Conservation (phyloP, 2,329 filamentous ascomycete species). For the Penicillium occitanis region DNA sequence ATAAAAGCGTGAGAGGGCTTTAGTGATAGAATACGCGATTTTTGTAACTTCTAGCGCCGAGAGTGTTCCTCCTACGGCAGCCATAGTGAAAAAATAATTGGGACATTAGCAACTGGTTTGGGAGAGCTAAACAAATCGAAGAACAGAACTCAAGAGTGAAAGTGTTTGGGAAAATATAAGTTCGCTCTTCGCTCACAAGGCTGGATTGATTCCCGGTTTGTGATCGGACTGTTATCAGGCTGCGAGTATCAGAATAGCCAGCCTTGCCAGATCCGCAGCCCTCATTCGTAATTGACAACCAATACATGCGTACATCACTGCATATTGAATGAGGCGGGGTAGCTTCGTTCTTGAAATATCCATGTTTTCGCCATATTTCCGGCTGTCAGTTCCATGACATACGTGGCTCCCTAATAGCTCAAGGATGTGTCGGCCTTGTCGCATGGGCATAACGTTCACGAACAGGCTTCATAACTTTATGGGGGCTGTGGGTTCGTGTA, state of each 20-base stretch:
- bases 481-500: not conserved
- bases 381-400: not conserved
- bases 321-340: not conserved
- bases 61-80: too few species aligned
- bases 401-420: not conserved
- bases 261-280: not conserved
- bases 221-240: not conserved
- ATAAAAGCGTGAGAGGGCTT: too few species aligned
- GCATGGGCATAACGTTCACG: not conserved
- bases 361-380: not conserved
- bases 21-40: too few species aligned
- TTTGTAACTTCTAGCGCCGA: too few species aligned
- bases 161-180: not conserved
- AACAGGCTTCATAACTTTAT: not conserved
- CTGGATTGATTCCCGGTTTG: not conserved
- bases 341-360: not conserved
- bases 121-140: not conserved
- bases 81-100: too few species aligned
- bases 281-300: not conserved
- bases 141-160: not conserved
- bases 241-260: not conserved
- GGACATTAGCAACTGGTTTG: not conserved
- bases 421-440: not conserved
- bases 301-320: not conserved
- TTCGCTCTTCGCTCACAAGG: not conserved